Conservation (phyloP, 2,329 filamentous ascomycete genomes). For the Helicocarpus griseus region DNA sequence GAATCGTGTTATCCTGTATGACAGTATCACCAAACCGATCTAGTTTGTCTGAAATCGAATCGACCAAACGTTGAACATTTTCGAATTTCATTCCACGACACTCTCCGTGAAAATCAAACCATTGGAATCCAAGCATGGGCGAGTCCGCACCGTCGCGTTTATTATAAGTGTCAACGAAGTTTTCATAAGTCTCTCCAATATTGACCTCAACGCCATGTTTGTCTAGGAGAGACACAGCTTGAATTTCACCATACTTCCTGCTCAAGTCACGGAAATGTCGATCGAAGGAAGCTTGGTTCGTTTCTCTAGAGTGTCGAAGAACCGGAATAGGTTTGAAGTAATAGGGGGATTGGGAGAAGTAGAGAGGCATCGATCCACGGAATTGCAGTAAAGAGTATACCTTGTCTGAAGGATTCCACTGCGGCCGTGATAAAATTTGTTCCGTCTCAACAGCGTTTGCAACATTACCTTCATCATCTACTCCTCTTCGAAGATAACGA, state of each 20-base stretch:
- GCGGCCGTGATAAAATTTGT: slow-evolving; percentile 69
- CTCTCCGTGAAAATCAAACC: slow-evolving; percentile 93
- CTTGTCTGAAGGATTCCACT: slow-evolving; percentile 53
- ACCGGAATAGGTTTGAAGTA: slow-evolving; percentile 80
- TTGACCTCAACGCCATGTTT: slow-evolving; percentile 73
- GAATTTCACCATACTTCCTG: slow-evolving; percentile 63
- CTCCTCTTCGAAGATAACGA: slow-evolving; percentile 78
- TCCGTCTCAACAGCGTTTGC: slow-evolving; percentile 94
- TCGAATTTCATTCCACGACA: slow-evolving; percentile 98
- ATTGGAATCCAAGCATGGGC: slow-evolving; percentile 61
- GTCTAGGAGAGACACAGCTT: slow-evolving; percentile 78
- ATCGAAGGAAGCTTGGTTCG: slow-evolving; percentile 68
- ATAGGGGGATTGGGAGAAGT: slow-evolving; percentile 91
- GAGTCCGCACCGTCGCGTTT: slow-evolving; percentile 46
- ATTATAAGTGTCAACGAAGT: slow-evolving; percentile 58
- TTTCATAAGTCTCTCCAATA: slow-evolving; percentile 69
- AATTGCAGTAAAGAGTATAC: slow-evolving; percentile 79
- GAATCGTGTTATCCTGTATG: slow-evolving; percentile 33
- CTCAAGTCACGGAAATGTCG: slow-evolving; percentile 66
- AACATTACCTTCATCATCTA: slow-evolving; percentile 79
- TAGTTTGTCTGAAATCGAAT: slow-evolving; percentile 58
- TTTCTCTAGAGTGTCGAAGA: slow-evolving; percentile 67
- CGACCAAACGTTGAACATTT: slow-evolving; percentile 73
- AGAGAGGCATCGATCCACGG: slow-evolving; percentile 84
- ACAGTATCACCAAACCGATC: slow-evolving; percentile 64